A percentile compares a stretch with the other conserved stretches of the same genome.
These are phyloP conservation scores for Raffaelea deltoideospora DNA, from an alignment of 2,329 filamentous ascomycete species.

Conservation along the genomic window DNA sequence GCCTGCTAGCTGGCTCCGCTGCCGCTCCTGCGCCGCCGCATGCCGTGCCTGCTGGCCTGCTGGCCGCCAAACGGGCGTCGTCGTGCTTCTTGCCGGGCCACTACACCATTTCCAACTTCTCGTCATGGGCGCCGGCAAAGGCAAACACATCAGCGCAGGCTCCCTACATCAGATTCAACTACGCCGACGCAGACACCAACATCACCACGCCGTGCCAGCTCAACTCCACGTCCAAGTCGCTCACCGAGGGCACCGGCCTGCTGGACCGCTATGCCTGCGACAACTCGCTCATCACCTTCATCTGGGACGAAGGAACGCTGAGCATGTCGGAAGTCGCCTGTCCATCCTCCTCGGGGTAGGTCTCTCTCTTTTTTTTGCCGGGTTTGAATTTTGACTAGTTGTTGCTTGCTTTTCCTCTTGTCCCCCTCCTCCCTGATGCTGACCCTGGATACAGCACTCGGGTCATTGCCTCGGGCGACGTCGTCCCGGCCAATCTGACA, in stretches of 20 bases:
- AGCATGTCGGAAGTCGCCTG: slow-evolving; percentile 31
- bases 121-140: background rate
- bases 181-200: slow-evolving; percentile 22
- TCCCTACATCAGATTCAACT: slow-evolving; percentile 22
- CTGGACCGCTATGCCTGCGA: slow-evolving; percentile 27
- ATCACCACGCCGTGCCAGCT: slow-evolving; percentile 26
- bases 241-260: slow-evolving; percentile 13
- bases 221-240: slow-evolving; percentile 25
- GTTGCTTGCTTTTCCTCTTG: too few species aligned
- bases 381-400: too few species aligned
- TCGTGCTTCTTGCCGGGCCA: slow-evolving; percentile 6
- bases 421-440: too few species aligned
- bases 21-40: background rate
- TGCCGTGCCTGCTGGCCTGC: too few species aligned
- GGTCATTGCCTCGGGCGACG: slow-evolving; percentile 5
- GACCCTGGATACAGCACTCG: background rate
- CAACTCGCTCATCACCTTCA: slow-evolving; percentile 24
- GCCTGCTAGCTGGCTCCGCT: background rate
- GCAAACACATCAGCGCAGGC: slow-evolving; percentile 17
- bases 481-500: slow-evolving; percentile 1
- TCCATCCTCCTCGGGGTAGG: slow-evolving; percentile 12
- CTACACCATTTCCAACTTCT: slow-evolving; percentile 1
- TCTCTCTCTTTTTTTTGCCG: too few species aligned
- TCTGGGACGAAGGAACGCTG: slow-evolving; percentile 22
- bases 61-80: too few species aligned